Evolutionary conservation across 495 filamentous ascomycete species (phyloP), one percentile per base, ranked within the genome.

Genomic region (Chaetomium fimeti): DNA sequence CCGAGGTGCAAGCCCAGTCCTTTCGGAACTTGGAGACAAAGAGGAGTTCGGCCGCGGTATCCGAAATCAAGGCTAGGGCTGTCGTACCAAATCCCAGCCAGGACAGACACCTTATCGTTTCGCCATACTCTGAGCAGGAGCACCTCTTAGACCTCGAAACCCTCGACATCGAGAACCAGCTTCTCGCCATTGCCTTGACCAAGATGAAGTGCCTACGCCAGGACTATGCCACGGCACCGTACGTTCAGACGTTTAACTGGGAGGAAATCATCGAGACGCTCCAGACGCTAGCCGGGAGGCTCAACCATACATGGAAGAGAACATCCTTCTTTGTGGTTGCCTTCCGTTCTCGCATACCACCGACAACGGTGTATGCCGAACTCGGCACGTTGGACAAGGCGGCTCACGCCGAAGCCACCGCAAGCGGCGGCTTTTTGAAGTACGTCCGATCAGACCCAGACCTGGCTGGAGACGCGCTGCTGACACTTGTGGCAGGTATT

Each of bases 381-480:
- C 77, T 97, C 16, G 83, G 84, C 57, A 77, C 77, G 20, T 76
- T 96, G 62, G 92, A 97, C 73, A 84, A 84, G 67, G 82, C 83
- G 52, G 89, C 90, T 15, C 92, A 95, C 69, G 79, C 80, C 29
- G 91, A 96, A 74, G 92, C 92, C 13, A 86, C 83, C 5, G 79
- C 79, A 40, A 88, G 86, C 66, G 91, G 91, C 2, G 92, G 92
- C n/a, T 81, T 97, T 70, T 77, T 96, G 69, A 94, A 95, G 84
- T 85, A 74, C 42, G 80, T 68, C 55, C 0, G n/a, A 49, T 36
- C 9, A 51, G 16, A 1, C 67, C 58, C 43, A 15, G 13, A 28
- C 24, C 71, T 67, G 66, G 53, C 56, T 15, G 38, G 1, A 36
- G 15, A n/a, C 11, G 18, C 0, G 1, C 32, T 59, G 52, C 66